Evolutionary conservation across 805 yeast species (phyloP).

Genomic region (Candida methanosorbosa): DNA sequence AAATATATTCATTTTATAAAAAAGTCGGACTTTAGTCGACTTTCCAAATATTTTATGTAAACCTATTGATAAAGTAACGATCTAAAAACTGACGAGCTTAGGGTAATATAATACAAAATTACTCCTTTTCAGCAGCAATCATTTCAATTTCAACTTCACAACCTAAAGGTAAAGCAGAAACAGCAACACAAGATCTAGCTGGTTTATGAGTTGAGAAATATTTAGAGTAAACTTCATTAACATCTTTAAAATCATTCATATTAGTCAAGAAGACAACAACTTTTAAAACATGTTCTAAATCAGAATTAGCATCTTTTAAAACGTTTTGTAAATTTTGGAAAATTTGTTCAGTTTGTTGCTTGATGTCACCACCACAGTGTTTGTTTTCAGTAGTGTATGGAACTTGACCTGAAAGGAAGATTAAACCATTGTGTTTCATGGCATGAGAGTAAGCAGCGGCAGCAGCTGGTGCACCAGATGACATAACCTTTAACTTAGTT

Average conservation of each 20-base stretch:
- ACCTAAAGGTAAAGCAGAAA: conserved; percentile 81
- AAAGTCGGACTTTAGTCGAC: too few species aligned
- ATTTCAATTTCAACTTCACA: conserved; percentile 87
- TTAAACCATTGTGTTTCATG: conserved; percentile 78
- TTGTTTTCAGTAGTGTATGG: conserved; percentile 81
- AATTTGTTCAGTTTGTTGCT: conserved; percentile 71
- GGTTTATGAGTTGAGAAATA: conserved; percentile 78
- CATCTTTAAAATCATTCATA: conserved; percentile 75
- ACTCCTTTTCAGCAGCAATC: conserved; percentile 62
- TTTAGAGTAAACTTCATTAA: conserved; percentile 78
- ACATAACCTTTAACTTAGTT: conserved; percentile 34
- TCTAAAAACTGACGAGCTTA: too few species aligned
- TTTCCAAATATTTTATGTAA: too few species aligned
- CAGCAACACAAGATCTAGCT: conserved; percentile 98
- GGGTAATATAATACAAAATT: too few species aligned
- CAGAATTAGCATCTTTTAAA: conserved; percentile 78
- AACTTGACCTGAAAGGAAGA: conserved; percentile 93
- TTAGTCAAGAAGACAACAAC: conserved; percentile 87
- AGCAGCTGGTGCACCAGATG: conserved; percentile 86
- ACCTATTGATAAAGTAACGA: neutral
- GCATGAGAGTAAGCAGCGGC: conserved; percentile 98
- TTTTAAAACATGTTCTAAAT: conserved; percentile 78
- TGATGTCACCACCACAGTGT: conserved; percentile 68
- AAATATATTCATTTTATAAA: too few species aligned
- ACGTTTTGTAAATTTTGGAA: conserved; percentile 62